phyloP scores from a whole-genome alignment of 768 basidiomycete genomes.

The Cyathus striatus region DNA sequence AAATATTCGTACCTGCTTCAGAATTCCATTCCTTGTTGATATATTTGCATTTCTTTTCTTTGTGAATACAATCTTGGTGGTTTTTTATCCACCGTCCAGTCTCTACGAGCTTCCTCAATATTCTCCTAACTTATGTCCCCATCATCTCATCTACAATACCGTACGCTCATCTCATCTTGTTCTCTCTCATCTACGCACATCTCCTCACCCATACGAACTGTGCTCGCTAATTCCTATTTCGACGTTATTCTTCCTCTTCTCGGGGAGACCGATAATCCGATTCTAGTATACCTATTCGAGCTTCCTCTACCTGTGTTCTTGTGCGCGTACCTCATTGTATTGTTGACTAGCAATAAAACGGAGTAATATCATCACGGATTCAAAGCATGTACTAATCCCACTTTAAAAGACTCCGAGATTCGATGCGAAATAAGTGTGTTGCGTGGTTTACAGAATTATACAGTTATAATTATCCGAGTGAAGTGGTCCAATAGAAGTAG shows the following conservation, averaged over 20 bases:
- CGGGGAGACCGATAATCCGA: too few relatives aligned
- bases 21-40: too few relatives aligned
- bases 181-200: not conserved
- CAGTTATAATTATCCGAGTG: not conserved
- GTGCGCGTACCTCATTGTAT: slow-evolving; percentile 7
- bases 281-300: not conserved
- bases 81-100: slow-evolving; percentile 14
- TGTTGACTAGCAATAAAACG: slow-evolving; percentile 10
- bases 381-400: not conserved
- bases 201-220: not conserved
- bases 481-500: not conserved
- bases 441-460: not conserved
- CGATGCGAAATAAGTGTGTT: not conserved
- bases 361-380: slow-evolving; percentile 7
- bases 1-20: slow-evolving; percentile 5
- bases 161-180: not conserved
- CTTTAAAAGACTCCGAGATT: not conserved
- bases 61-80: slow-evolving; percentile 9
- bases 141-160: slow-evolving; percentile 4
- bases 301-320: slow-evolving; percentile 6
- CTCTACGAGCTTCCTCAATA: slow-evolving; percentile 6
- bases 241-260: too few relatives aligned
- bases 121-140: not conserved
- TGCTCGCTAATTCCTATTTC: not conserved
- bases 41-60: slow-evolving; percentile 16